Conservation (phyloP, 2,329 filamentous ascomycete species). For the Xylaria sp. region DNA sequence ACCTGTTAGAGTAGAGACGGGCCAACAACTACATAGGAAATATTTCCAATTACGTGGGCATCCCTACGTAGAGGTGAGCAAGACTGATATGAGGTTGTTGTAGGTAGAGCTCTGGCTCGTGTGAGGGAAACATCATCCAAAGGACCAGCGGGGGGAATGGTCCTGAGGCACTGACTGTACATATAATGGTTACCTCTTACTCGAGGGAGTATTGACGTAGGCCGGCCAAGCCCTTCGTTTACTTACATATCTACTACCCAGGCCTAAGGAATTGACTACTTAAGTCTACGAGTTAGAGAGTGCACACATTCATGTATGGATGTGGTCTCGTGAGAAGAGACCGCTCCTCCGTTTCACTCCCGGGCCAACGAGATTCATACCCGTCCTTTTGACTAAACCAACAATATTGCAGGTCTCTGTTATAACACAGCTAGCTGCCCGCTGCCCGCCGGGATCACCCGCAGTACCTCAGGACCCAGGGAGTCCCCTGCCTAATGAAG, state of each 20-base stretch:
- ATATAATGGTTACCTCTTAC: neutral
- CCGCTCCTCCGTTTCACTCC: slow-evolving; percentile 3
- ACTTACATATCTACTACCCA: neutral
- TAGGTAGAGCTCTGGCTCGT: too few relatives aligned
- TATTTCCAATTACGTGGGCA: too few relatives aligned
- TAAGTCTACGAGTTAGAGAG: neutral
- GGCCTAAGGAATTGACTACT: too few relatives aligned
- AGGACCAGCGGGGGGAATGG: too few relatives aligned
- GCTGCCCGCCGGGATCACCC: neutral
- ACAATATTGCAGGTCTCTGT: neutral
- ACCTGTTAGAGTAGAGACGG: too few relatives aligned
- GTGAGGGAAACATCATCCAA: too few relatives aligned
- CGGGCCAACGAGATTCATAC: neutral
- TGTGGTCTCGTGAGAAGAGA: slow-evolving; percentile 17
- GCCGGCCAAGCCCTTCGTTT: neutral
- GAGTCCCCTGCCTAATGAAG: neutral
- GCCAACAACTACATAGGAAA: too few relatives aligned
- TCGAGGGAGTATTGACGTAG: neutral
- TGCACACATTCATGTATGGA: neutral
- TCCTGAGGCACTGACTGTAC: too few relatives aligned
- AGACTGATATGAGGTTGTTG: too few relatives aligned
- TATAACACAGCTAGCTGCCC: too few relatives aligned
- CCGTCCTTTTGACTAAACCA: neutral
- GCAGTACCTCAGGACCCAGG: neutral
- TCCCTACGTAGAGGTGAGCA: too few relatives aligned